Evolutionary conservation across 257 asterid genomes (phyloP).

Genomic region (Asclepias syriaca): DNA sequence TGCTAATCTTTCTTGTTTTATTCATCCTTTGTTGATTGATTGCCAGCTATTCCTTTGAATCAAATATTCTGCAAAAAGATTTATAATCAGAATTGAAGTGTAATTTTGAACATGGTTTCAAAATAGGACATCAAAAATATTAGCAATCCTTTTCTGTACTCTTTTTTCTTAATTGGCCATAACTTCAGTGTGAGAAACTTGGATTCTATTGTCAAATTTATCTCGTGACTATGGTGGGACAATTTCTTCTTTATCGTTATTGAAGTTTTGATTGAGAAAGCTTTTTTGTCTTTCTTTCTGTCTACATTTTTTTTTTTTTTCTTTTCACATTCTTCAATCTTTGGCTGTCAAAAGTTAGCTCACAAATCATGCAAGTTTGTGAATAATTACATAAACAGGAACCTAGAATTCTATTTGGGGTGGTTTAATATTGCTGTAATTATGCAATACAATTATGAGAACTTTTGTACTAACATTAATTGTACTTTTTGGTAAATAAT

Average conservation of each 20-base stretch:
- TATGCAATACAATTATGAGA: too few relatives aligned
- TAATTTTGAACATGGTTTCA: too few relatives aligned
- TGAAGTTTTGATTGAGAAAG: slow-evolving; percentile 2
- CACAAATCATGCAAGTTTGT: not conserved
- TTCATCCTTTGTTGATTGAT: not conserved
- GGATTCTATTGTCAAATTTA: not conserved
- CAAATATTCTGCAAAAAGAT: too few relatives aligned
- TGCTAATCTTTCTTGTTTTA: slow-evolving; percentile 7
- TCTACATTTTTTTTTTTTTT: not conserved
- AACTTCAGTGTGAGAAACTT: too few relatives aligned
- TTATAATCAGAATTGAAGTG: too few relatives aligned
- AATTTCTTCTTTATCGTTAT: not conserved
- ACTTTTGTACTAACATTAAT: too few relatives aligned
- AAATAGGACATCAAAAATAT: too few relatives aligned
- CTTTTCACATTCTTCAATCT: too few relatives aligned
- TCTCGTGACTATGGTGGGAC: slow-evolving; percentile 13
- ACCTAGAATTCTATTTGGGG: too few relatives aligned
- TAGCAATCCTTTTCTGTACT: too few relatives aligned
- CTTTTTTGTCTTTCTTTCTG: not conserved
- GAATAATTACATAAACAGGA: not conserved
- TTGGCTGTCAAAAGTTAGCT: not conserved
- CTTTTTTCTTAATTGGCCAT: not conserved
- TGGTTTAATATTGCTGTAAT: too few relatives aligned
- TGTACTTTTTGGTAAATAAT: too few relatives aligned
- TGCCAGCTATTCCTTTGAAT: not conserved